Conservation (phyloP, 2,329 filamentous ascomycete genomes). For the Gnomoniopsis smithogilvyi region DNA sequence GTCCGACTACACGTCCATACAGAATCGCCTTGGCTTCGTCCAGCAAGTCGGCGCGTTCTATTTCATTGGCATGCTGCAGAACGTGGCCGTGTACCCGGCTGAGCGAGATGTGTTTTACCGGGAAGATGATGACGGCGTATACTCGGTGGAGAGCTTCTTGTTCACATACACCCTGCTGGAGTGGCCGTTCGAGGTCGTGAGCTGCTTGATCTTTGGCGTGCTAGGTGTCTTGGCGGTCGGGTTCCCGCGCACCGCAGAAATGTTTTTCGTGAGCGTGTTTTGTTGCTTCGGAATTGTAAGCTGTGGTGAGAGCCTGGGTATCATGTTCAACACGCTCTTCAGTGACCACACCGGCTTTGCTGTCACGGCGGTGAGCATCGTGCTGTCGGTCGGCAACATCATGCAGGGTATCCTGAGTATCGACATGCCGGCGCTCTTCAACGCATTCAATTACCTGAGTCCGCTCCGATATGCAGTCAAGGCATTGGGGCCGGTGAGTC, state of each 20-base stretch:
- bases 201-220: constrained; percentile 62
- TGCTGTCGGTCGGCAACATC: constrained; percentile 67
- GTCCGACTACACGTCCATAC: constrained; percentile 66
- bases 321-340: constrained; percentile 78
- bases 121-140: constrained; percentile 71
- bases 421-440: constrained; percentile 62
- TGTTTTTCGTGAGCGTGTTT: constrained; percentile 67
- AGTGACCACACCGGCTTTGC: constrained; percentile 69
- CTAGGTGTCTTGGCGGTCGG: constrained; percentile 63
- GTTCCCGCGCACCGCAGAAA: constrained; percentile 56
- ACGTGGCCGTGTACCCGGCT: constrained; percentile 69
- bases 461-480: constrained; percentile 68
- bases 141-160: constrained; percentile 69
- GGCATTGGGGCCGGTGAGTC: constrained; percentile 63
- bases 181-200: constrained; percentile 66
- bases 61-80: constrained; percentile 77
- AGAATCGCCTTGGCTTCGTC: constrained; percentile 71
- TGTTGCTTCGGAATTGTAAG: constrained; percentile 70
- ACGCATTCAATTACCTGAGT: constrained; percentile 67
- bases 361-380: constrained; percentile 67
- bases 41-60: constrained; percentile 70
- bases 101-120: constrained; percentile 76
- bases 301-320: constrained; percentile 73
- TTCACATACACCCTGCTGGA: constrained; percentile 68
- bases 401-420: constrained; percentile 72